phyloP scores from a whole-genome alignment of 2,329 filamentous ascomycete species.

The Fusarium cicatricum region DNA sequence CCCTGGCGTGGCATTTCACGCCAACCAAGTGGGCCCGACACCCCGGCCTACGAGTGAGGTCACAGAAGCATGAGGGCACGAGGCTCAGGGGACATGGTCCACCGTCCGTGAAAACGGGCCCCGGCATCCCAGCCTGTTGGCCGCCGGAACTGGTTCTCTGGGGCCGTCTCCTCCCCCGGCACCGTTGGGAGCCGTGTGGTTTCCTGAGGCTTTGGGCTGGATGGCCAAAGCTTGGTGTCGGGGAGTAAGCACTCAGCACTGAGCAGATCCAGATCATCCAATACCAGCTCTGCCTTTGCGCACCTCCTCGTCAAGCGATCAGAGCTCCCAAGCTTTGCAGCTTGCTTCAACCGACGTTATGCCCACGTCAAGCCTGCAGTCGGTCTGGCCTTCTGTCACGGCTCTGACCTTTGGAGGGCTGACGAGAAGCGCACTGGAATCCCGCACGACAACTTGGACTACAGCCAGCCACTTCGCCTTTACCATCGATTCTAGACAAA shows the following conservation, averaged over 20 bases:
- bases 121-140: constrained; percentile 41
- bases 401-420: not conserved
- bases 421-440: constrained; percentile 3
- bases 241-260: constrained; percentile 15
- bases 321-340: constrained; percentile 1
- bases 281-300: constrained; percentile 19
- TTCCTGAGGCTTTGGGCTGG: not conserved
- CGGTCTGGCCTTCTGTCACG: not conserved
- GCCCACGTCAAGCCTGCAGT: not conserved
- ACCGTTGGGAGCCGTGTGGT: constrained; percentile 5
- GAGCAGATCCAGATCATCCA: constrained; percentile 32
- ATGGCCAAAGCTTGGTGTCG: constrained; percentile 24
- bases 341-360: constrained; percentile 7
- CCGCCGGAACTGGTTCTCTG: constrained; percentile 13
- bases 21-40: constrained; percentile 18
- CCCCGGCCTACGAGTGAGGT: constrained; percentile 14
- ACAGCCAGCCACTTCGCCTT: constrained; percentile 7
- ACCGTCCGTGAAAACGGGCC: constrained; percentile 26
- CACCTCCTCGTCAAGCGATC: constrained; percentile 16
- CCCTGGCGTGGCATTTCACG: constrained; percentile 19
- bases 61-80: constrained; percentile 20
- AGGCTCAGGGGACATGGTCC: constrained; percentile 20
- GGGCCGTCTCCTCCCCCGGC: constrained; percentile 23
- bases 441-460: not conserved
- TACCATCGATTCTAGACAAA: constrained; percentile 28